Conservation (phyloP, 768 basidiomycete genomes). For the Crepidotus variabilis region DNA sequence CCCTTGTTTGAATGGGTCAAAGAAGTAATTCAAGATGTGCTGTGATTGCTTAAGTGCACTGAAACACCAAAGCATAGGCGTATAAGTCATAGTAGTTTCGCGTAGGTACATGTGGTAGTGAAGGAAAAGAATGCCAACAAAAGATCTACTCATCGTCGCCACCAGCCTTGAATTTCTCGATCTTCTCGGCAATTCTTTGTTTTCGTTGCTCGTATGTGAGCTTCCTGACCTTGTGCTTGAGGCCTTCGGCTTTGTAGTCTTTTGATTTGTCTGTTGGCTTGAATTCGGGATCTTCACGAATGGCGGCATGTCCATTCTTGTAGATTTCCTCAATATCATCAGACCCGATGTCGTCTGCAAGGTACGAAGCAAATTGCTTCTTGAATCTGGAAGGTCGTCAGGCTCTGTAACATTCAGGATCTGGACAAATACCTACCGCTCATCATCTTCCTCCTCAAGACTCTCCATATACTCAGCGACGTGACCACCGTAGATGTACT, state of each 20-base stretch:
- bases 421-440: slow-evolving; percentile 51
- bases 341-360: slow-evolving; percentile 91
- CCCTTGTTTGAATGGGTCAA: slow-evolving; percentile 54
- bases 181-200: slow-evolving; percentile 80
- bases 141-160: slow-evolving; percentile 54
- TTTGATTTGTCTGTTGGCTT: slow-evolving; percentile 83
- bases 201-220: slow-evolving; percentile 78
- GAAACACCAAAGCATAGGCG: not conserved
- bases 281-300: slow-evolving; percentile 92
- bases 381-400: slow-evolving; percentile 63
- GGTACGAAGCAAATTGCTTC: slow-evolving; percentile 94
- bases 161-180: slow-evolving; percentile 82
- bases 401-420: not conserved
- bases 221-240: slow-evolving; percentile 64
- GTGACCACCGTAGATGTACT: slow-evolving; percentile 97
- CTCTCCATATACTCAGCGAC: slow-evolving; percentile 99
- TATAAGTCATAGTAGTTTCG: slow-evolving; percentile 7
- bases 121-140: slow-evolving; percentile 6
- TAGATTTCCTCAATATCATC: slow-evolving; percentile 98
- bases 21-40: slow-evolving; percentile 30
- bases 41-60: not conserved
- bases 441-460: slow-evolving; percentile 99
- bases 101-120: slow-evolving; percentile 10
- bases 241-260: slow-evolving; percentile 87
- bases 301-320: slow-evolving; percentile 88